These are phyloP conservation scores for Sphagnum fallax DNA, from an alignment of 228 moss, liverwort and hornwort genomes.

Conservation along the genomic window DNA sequence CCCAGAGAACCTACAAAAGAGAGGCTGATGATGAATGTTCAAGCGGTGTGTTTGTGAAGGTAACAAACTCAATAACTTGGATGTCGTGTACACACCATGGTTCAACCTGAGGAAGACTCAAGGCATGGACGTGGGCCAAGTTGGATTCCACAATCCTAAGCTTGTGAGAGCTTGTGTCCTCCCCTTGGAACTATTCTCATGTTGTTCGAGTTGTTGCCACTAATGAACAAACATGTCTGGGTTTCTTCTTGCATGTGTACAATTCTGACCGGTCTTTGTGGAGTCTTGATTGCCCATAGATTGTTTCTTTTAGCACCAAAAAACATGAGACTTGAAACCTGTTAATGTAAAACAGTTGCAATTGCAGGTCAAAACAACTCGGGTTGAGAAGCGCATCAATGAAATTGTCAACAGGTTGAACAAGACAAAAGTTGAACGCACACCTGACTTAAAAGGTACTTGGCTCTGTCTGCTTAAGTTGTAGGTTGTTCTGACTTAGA, in stretches of 20 bases:
- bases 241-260: too few relatives aligned
- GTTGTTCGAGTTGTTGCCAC: neutral
- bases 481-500: neutral
- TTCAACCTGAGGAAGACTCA: slow-evolving; percentile 86
- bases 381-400: slow-evolving; percentile 91
- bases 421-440: slow-evolving; percentile 90
- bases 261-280: too few relatives aligned
- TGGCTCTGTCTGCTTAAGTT: neutral
- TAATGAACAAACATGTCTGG: neutral
- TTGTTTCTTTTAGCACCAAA: too few relatives aligned
- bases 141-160: slow-evolving; percentile 96
- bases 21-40: slow-evolving; percentile 5
- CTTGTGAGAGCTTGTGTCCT: slow-evolving; percentile 53
- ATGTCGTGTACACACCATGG: slow-evolving; percentile 97
- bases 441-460: slow-evolving; percentile 90
- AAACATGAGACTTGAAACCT: too few relatives aligned
- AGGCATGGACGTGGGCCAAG: slow-evolving; percentile 98
- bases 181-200: slow-evolving; percentile 6
- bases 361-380: slow-evolving; percentile 72
- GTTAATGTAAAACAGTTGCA: too few relatives aligned
- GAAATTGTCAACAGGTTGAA: slow-evolving; percentile 96
- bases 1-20: neutral
- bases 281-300: too few relatives aligned
- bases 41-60: slow-evolving; percentile 32
- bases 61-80: slow-evolving; percentile 92